These are phyloP conservation scores for Salix purpurea DNA, from an alignment of 345 rosid species.

Conservation along the genomic window DNA sequence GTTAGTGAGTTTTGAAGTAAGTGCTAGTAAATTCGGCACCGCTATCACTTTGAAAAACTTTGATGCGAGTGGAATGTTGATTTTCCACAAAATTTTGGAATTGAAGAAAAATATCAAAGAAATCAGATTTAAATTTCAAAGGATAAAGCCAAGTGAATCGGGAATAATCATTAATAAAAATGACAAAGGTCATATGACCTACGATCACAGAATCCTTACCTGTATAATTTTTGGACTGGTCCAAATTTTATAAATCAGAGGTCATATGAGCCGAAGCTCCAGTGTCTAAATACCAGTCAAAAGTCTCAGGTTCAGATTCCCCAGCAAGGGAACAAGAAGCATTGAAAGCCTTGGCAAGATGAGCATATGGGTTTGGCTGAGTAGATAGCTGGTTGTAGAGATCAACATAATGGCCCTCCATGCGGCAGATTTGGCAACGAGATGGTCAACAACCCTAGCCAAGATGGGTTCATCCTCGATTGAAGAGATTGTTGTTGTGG, in stretches of 20 bases:
- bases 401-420: too few relatives aligned
- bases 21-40: background rate
- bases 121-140: background rate
- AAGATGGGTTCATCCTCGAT: too few relatives aligned
- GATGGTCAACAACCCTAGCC: too few relatives aligned
- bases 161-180: background rate
- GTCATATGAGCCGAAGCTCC: background rate
- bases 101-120: background rate
- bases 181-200: background rate
- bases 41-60: background rate
- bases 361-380: background rate
- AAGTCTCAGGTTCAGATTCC: background rate
- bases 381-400: background rate
- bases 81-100: background rate
- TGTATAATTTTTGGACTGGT: background rate
- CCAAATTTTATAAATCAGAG: background rate
- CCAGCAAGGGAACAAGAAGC: too few relatives aligned
- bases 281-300: background rate
- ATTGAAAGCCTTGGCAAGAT: too few relatives aligned
- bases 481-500: too few relatives aligned
- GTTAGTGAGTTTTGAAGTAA: background rate
- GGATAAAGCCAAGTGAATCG: background rate
- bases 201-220: conserved; percentile 12
- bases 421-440: too few relatives aligned
- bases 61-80: background rate